These are phyloP conservation scores for Phytophthora vignae DNA, from an alignment of 352 stramenopile species.

Conservation along the genomic window DNA sequence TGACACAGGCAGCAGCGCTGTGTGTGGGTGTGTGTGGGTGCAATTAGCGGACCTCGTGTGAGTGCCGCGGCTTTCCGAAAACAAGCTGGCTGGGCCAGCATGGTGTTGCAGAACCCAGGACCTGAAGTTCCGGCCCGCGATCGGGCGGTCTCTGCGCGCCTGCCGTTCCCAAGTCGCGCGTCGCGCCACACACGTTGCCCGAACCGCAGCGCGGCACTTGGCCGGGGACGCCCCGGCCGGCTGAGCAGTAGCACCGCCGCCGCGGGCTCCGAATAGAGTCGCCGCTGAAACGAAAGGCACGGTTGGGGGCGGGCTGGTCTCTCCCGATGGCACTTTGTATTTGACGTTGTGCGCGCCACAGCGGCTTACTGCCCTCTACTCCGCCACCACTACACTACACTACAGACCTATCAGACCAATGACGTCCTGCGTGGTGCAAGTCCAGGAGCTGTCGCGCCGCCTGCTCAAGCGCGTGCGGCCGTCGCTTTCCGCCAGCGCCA, in stretches of 20 bases:
- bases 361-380: neutral
- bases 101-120: conserved; percentile 9
- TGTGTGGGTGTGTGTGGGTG: neutral
- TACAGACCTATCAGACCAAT: conserved; percentile 16
- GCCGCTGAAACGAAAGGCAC: conserved; percentile 15
- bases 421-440: conserved; percentile 61
- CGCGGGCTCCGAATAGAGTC: conserved; percentile 24
- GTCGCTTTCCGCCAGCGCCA: conserved; percentile 26
- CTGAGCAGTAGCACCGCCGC: conserved; percentile 29
- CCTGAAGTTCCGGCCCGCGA: conserved; percentile 5
- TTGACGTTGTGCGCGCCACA: conserved; percentile 33
- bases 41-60: conserved; percentile 25
- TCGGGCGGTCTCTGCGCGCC: conserved; percentile 28
- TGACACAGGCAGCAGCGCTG: conserved; percentile 6
- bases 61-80: conserved; percentile 32
- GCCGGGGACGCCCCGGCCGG: conserved; percentile 9
- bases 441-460: conserved; percentile 44
- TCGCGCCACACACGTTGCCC: conserved; percentile 40
- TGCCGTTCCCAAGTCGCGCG: conserved; percentile 40
- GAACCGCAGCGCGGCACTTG: conserved; percentile 32
- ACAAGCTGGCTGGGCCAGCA: conserved; percentile 31
- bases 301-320: neutral
- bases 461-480: conserved; percentile 57
- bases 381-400: neutral
- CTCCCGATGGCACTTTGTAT: conserved; percentile 38